Conservation (phyloP, 2,329 filamentous ascomycete species). For the Ambrosiella cleistominuta region DNA sequence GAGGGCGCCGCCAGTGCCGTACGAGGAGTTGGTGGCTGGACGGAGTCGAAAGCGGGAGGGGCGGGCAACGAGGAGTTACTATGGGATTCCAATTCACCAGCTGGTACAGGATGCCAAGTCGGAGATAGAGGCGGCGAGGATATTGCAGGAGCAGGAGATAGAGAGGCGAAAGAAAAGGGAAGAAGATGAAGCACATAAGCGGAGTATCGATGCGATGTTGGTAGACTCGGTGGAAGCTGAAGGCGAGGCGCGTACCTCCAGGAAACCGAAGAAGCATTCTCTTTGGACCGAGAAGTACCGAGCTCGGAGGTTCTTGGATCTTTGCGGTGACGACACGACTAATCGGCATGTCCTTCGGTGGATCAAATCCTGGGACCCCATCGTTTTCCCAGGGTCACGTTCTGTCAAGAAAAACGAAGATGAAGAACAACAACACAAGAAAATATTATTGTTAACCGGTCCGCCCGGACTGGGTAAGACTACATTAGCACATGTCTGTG, state of each 20-base stretch:
- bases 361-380: conserved; percentile 83
- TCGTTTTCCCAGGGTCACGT: conserved; percentile 73
- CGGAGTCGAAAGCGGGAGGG: conserved; percentile 50
- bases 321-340: conserved; percentile 87
- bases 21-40: conserved; percentile 49
- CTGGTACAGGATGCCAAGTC: conserved; percentile 55
- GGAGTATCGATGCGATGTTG: conserved; percentile 3
- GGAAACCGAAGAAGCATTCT: conserved; percentile 33
- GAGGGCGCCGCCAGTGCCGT: conserved; percentile 30
- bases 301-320: conserved; percentile 75
- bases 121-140: conserved; percentile 27
- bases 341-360: conserved; percentile 80
- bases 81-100: conserved; percentile 79
- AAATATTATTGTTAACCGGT: conserved; percentile 78
- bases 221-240: conserved; percentile 26
- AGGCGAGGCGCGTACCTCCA: conserved; percentile 13
- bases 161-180: background rate
- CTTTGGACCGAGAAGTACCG: conserved; percentile 98
- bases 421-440: conserved; percentile 53
- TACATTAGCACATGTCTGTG: conserved; percentile 88
- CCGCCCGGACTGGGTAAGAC: conserved; percentile 92
- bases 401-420: conserved; percentile 31
- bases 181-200: background rate
- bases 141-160: conserved; percentile 1
- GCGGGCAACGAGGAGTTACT: conserved; percentile 59